Evolutionary conservation across 129 eudicot genomes (phyloP), one percentile per base, ranked within the genome.

Genomic region (Pittosporum tobira): DNA sequence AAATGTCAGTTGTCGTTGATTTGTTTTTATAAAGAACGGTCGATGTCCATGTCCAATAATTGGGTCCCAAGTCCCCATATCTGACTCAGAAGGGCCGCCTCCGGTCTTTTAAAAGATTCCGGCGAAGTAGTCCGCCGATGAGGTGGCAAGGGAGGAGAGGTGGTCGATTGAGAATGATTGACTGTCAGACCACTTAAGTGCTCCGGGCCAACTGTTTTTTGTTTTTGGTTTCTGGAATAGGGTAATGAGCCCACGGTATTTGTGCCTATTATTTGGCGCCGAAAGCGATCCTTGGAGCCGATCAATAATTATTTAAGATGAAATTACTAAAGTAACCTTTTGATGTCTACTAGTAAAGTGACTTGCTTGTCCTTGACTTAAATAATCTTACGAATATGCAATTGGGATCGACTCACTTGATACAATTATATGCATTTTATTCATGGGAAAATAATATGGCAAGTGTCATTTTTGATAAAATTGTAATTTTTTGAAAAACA

Each of bases 41-140:
- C 61, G 45, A 19, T 10, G 79, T 75, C 81, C 59, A 60, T 50
- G 52, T 75, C 78, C 31, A 69, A 67, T 71, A 67, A 75, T 56
- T 53, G 82, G 65, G 79, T 25, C 79, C 71, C 71, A 15, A 51
- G 16, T 50, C 49, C 61, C 71, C 11, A 55, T n/a, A 29, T 4
- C 5, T 63, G 83, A 22, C 70, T 67, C 75, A 64, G 67, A 36
- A 40, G 1, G 29, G 55, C 57, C 71, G 65, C 20, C 30, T 4
- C 30, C 46, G 66, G 66, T 30, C 58, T 22, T 43, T 47, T 18
- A 13, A 34, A 64, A 77, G 78, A 72, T 77, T 72, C 75, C 78
- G 78, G 58, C 19, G 36, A 49, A 14, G 3, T 13, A 23, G 16
- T 10, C 46, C 37, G 59, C 59, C 51, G 24, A 13, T 30, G 18